A percentile compares a stretch with the other conserved stretches of the same genome.
Conservation (phyloP, 164 flowering plant species). For the Liriodendron chinense region DNA sequence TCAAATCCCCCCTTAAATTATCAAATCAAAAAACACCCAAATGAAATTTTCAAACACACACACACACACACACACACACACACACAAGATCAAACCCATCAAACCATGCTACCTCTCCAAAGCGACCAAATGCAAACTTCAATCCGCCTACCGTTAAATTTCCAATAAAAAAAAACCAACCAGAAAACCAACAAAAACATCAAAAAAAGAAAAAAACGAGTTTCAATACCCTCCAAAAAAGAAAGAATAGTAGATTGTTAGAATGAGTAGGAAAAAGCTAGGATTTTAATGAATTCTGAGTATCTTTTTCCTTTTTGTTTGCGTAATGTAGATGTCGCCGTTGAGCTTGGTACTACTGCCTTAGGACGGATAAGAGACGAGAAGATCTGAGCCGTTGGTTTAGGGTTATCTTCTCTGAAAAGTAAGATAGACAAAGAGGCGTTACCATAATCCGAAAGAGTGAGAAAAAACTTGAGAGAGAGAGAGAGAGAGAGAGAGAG, state of each 20-base stretch:
- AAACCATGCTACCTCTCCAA: too few species aligned
- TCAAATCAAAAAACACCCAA: neutral
- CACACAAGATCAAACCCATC: neutral
- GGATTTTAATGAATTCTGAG: neutral
- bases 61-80: too few species aligned
- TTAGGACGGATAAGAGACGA: constrained; percentile 12
- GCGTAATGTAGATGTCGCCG: constrained; percentile 31
- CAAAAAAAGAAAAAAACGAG: neutral
- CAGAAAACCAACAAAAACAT: neutral
- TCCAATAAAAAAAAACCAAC: too few species aligned
- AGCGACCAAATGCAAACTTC: too few species aligned
- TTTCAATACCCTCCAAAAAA: too few species aligned
- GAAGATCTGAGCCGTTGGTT: constrained; percentile 32
- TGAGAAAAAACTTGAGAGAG: too few species aligned
- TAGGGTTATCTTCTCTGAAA: neutral
- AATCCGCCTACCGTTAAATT: too few species aligned
- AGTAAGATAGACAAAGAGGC: constrained; percentile 2
- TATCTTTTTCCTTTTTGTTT: neutral
- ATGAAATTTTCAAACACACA: too few species aligned
- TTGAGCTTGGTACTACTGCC: constrained; percentile 20
- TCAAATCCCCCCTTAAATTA: neutral
- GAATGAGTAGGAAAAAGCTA: too few species aligned
- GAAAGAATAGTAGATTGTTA: too few species aligned
- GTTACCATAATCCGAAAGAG: constrained; percentile 15
- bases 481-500: too few species aligned